phyloP scores from a whole-genome alignment of 2,329 filamentous ascomycete genomes.

The Xylariaceae sp. region DNA sequence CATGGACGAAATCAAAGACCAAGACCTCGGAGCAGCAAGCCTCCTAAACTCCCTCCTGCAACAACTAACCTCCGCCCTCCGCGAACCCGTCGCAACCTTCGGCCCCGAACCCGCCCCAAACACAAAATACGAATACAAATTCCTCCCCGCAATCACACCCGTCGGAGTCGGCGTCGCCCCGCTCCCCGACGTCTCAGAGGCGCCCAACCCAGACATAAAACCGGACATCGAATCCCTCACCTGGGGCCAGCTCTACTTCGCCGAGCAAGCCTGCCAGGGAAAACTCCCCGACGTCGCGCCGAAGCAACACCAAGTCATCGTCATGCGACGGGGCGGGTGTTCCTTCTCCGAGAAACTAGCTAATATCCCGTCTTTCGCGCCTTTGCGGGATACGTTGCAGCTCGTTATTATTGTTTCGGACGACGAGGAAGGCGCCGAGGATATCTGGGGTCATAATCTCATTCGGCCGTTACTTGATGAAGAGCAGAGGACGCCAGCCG shows the following conservation, averaged over 20 bases:
- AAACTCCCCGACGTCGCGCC: conserved; percentile 47
- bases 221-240: conserved; percentile 44
- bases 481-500: conserved; percentile 63
- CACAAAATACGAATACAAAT: conserved; percentile 38
- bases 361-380: conserved; percentile 75
- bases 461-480: conserved; percentile 68
- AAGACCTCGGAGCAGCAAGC: conserved; percentile 23
- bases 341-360: conserved; percentile 76
- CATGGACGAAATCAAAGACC: conserved; percentile 21
- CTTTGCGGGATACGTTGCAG: conserved; percentile 58
- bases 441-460: conserved; percentile 30
- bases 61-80: conserved; percentile 46
- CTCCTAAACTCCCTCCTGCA: conserved; percentile 39
- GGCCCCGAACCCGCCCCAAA: conserved; percentile 32
- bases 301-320: conserved; percentile 66
- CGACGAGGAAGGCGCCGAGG: conserved; percentile 40
- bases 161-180: conserved; percentile 59
- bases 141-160: conserved; percentile 51
- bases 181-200: conserved; percentile 59
- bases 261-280: conserved; percentile 61
- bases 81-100: conserved; percentile 38
- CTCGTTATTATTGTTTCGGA: conserved; percentile 73
- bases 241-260: conserved; percentile 68
- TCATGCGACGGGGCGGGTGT: conserved; percentile 78
- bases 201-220: conserved; percentile 39